A percentile compares a stretch with the other conserved stretches of the same genome.
These are phyloP conservation scores for Neurospora cerealis DNA, from an alignment of 495 filamentous ascomycete genomes.

Conservation along the genomic window DNA sequence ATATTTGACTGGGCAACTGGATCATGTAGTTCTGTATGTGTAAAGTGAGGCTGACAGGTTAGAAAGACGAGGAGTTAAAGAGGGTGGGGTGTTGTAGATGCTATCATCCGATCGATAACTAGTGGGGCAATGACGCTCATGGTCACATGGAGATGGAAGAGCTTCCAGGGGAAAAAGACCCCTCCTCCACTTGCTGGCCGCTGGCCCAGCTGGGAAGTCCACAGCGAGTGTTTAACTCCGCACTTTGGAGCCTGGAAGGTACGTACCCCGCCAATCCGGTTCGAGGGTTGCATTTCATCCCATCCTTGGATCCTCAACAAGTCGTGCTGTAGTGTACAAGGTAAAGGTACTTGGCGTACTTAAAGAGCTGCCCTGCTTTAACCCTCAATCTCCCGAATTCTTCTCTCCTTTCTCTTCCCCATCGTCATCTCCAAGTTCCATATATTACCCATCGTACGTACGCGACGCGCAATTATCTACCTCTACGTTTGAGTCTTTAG, in stretches of 20 bases:
- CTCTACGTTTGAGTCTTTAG: not conserved
- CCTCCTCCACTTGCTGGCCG: not conserved
- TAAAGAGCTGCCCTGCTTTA: not conserved
- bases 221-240: not conserved
- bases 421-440: not conserved
- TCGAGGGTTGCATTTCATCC: not conserved
- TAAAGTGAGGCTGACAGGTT: not conserved
- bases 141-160: slow-evolving; percentile 1
- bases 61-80: not conserved
- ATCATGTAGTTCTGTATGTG: not conserved
- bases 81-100: not conserved
- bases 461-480: not conserved
- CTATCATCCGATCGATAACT: not conserved
- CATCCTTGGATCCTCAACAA: not conserved
- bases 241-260: not conserved
- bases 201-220: not conserved
- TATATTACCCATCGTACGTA: not conserved
- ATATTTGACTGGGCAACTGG: not conserved
- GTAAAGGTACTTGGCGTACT: not conserved
- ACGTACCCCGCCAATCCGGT: not conserved
- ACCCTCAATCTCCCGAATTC: not conserved
- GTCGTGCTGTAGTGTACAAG: not conserved
- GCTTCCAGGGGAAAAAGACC: not conserved
- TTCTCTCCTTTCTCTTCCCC: not conserved
- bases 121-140: slow-evolving; percentile 5